phyloP scores from a whole-genome alignment of 2,329 filamentous ascomycete genomes.

The Neofusicoccum sp. region DNA sequence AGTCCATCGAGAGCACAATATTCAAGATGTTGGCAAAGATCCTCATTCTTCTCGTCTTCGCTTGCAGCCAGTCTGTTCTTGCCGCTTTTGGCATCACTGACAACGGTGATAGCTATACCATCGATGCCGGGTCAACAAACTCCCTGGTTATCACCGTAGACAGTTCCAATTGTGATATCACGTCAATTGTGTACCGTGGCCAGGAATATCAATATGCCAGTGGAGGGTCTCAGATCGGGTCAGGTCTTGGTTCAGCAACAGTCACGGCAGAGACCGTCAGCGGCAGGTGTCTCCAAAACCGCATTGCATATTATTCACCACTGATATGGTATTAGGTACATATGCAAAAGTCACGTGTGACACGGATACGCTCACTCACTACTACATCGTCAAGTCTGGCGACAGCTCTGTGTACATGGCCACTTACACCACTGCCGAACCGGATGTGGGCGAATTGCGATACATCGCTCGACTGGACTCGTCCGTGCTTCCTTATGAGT shows the following conservation, averaged over 20 bases:
- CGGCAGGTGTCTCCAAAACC: slow-evolving; percentile 22
- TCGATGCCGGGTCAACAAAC: slow-evolving; percentile 35
- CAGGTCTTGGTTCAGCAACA: slow-evolving; percentile 58
- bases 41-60: background rate
- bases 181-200: slow-evolving; percentile 60
- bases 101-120: slow-evolving; percentile 29
- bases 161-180: slow-evolving; percentile 60
- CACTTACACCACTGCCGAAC: slow-evolving; percentile 57
- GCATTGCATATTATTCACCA: background rate
- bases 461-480: slow-evolving; percentile 62
- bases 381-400: slow-evolving; percentile 61
- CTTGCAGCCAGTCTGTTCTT: slow-evolving; percentile 21
- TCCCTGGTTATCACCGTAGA: slow-evolving; percentile 35
- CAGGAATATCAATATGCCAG: slow-evolving; percentile 57
- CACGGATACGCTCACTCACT: slow-evolving; percentile 62
- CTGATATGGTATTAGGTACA: slow-evolving; percentile 24
- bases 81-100: slow-evolving; percentile 39
- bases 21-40: background rate
- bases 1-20: background rate
- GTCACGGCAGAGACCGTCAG: slow-evolving; percentile 46
- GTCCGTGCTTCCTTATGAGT: slow-evolving; percentile 34
- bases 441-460: slow-evolving; percentile 53
- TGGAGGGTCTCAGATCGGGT: slow-evolving; percentile 57
- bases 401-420: slow-evolving; percentile 56
- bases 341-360: slow-evolving; percentile 63